Percentiles rank a stretch among this genome's conserved stretches.
Conservation (phyloP, 129 eudicot species). For the Deinandra increscens region DNA sequence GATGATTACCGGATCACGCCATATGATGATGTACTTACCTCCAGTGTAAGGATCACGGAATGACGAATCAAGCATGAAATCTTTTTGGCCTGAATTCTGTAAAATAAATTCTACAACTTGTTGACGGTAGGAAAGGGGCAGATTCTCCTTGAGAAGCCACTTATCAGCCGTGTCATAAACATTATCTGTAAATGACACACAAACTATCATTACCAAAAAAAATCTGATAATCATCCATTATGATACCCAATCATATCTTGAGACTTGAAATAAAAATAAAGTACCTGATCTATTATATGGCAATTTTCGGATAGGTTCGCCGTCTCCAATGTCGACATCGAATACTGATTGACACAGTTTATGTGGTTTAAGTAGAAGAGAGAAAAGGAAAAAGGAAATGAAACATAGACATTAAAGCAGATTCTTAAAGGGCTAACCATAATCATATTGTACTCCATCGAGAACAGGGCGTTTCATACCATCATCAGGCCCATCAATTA, state of each 20-base stretch:
- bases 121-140: conserved; percentile 81
- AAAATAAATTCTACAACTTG: conserved; percentile 92
- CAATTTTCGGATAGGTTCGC: conserved; percentile 91
- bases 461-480: conserved; percentile 63
- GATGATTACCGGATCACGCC: not conserved
- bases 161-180: conserved; percentile 87
- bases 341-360: conserved; percentile 51
- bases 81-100: conserved; percentile 80
- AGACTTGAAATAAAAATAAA: conserved; percentile 15
- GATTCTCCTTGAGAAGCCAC: conserved; percentile 86
- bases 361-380: conserved; percentile 14
- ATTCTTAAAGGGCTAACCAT: conserved; percentile 54
- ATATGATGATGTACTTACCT: conserved; percentile 45
- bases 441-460: conserved; percentile 85
- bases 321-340: conserved; percentile 98
- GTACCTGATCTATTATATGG: conserved; percentile 95
- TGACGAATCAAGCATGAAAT: conserved; percentile 69
- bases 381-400: not conserved
- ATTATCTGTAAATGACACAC: conserved; percentile 47
- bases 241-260: conserved; percentile 6
- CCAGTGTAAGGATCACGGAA: conserved; percentile 97
- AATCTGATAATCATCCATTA: not conserved
- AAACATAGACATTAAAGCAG: conserved; percentile 15
- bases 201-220: not conserved
- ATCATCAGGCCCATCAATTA: conserved; percentile 97